phyloP scores from a whole-genome alignment of 306 rosid genomes.

The Dalbergia oliveri region DNA sequence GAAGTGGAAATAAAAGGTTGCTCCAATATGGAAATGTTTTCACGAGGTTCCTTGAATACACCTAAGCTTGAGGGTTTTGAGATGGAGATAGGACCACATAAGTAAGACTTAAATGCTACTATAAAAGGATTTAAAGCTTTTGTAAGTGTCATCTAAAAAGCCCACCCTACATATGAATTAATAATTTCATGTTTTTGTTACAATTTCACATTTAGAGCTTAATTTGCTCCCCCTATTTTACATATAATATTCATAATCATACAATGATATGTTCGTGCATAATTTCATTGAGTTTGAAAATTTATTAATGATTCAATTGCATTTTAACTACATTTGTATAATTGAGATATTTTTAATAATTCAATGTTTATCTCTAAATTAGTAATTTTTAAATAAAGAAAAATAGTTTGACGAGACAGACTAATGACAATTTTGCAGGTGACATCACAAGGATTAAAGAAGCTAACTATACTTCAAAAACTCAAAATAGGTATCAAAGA shows the following conservation, averaged over 20 bases:
- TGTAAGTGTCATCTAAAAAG: background rate
- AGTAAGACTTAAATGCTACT: background rate
- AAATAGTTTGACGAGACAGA: no score
- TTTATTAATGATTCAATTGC: no score
- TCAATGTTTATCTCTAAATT: no score
- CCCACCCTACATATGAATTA: background rate
- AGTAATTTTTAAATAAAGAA: no score
- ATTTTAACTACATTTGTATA: no score
- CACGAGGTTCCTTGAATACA: background rate
- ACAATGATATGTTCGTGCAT: no score
- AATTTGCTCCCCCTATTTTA: no score
- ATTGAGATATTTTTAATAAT: no score
- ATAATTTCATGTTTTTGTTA: background rate
- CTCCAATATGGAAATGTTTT: constrained; percentile 4
- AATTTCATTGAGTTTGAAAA: no score
- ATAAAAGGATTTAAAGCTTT: constrained; percentile 16
- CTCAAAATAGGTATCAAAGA: no score
- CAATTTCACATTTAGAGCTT: no score
- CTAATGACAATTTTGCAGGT: background rate
- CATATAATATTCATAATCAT: no score
- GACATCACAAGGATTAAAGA: background rate
- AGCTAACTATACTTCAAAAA: background rate
- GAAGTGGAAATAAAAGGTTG: background rate
- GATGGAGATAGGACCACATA: background rate
- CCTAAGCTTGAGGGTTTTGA: background rate